These are phyloP conservation scores for Cordyceps cateniannulata DNA, from an alignment of 2,329 filamentous ascomycete species.

Conservation along the genomic window DNA sequence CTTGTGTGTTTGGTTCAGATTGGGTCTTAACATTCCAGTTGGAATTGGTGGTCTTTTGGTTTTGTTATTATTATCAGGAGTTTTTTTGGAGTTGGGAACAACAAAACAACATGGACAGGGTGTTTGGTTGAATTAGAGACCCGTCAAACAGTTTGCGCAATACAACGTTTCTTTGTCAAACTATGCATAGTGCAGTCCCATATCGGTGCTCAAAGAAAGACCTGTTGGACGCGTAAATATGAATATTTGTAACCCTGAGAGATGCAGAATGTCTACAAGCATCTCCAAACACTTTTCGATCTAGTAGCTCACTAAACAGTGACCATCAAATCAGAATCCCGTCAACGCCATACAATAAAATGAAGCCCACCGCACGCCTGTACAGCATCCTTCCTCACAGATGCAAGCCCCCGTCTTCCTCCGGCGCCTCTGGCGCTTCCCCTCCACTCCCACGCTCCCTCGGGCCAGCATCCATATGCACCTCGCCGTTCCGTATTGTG, in stretches of 20 bases:
- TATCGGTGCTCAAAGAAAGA: no score
- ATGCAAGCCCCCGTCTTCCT: slow-evolving; percentile 51
- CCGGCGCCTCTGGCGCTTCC: slow-evolving; percentile 38
- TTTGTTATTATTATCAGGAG: not conserved
- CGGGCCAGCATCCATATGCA: slow-evolving; percentile 36
- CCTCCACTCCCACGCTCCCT: slow-evolving; percentile 43
- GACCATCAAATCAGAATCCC: not conserved
- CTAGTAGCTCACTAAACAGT: no score
- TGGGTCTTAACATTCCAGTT: not conserved
- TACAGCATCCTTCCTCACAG: slow-evolving; percentile 34
- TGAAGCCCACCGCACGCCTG: not conserved
- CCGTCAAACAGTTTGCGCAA: not conserved
- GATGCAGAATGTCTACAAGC: no score
- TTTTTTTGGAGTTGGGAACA: not conserved
- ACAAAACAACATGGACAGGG: not conserved
- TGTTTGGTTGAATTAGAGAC: not conserved
- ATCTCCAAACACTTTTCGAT: no score
- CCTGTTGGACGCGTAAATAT: no score
- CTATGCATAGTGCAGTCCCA: not conserved
- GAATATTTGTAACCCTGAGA: no score
- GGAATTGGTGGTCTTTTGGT: not conserved
- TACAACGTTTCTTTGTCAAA: not conserved
- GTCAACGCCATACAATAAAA: not conserved
- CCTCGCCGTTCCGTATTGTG: slow-evolving; percentile 44
- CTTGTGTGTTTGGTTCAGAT: not conserved